Evolutionary conservation across 2,329 filamentous ascomycete species (phyloP), one percentile per base, ranked within the genome.

Genomic region (Aspergillus intermedius): DNA sequence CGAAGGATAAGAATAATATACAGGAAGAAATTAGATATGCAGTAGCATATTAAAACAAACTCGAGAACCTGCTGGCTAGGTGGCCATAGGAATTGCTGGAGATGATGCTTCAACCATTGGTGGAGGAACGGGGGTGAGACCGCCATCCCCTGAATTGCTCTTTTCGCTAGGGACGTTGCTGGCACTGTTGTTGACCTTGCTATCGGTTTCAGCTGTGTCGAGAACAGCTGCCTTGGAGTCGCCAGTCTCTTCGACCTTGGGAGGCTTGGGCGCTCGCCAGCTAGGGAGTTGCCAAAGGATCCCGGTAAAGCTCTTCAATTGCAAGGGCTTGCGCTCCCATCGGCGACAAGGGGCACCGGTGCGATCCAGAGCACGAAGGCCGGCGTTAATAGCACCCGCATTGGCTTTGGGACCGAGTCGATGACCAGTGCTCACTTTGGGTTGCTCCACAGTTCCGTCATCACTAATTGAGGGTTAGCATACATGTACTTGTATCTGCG

Each of bases 381-480:
- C 88, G 47, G 93, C 93, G 66, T 98, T 98, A 77, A 98, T 98
- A 51, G 91, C 91, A 55, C 93, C 93, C 62, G 91, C 88, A 68
- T 96, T 97, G 45, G 91, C 91, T 71, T 96, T 97, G 58, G 93
- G 93, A 3, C 91, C 91, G 22, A 97, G 84, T 69, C 95, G 95
- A 71, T 91, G 88, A 45, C 77, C 75, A 41, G 75, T 70, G 5
- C 65, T 62, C 51, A 60, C 53, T 54, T 63, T 68, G 44, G 62
- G 64, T 49, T 67, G 62, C 48, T 79, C 76, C 49, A 70, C 68
- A 25, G 67, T 66, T 48, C 75, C 76, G 54, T 79, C 75, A 19
- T 80, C 75, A 53, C 77, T 80, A 47, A 47, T 45, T 40, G 41
- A 19, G 21, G 19, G 23, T 49, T 48, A 47, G 49, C 39, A 43